Base-by-base conservation (phyloP, 2,329 filamentous ascomycete species). In the Ascochyta clinopodiicola region DNA sequence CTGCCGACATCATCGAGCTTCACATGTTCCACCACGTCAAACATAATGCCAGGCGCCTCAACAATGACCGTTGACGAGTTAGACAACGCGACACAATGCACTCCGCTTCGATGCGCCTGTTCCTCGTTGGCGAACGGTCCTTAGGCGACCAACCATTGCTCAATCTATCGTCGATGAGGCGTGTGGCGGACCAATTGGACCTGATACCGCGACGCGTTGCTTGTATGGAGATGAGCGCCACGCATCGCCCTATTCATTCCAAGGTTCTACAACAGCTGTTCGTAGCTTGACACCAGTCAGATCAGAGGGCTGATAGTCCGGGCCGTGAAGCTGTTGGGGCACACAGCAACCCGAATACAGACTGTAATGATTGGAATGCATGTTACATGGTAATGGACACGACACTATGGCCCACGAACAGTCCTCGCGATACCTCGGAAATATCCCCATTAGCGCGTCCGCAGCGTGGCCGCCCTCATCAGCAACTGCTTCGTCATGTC, bases 191-290 rank as follows among this genome's bases (percentile, higher is more conserved):
- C 46, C 46, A 51, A 56, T 56, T 50, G 32, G 32, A 56, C 12
- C 25, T 34, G 22, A 17, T 15, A 15, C 31, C 10, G 35, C 29
- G 22, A 27, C 36, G 32, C 42, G 36, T 24, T 38, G 45, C 45
- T 19, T 44, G 45, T 40, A 37, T 45, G 52, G 40, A 55, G 46
- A 43, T 51, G 52, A 51, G 52, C 52, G 52, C 42, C 37, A 43
- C 24, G 46, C 40, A 42, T 35, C 17, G 43, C 15, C 32, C 36
- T 24, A 12, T n/a, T 36, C 45, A 45, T 42, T 37, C 31, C 36
- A 46, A 50, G 36, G 40, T 22, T 37, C 31, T 43, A 46, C 42
- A 35, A 38, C 36, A 19, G 22, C 12, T 12, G 22, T 34, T 46
- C 45, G 35, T 19, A 43, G 24, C n/a, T 40, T 40, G 31, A 36